Percentiles rank a stretch among this genome's conserved stretches.
Evolutionary conservation across 176 grass and related monocot genomes (phyloP).

Genomic region (Pontederia paniculata): DNA sequence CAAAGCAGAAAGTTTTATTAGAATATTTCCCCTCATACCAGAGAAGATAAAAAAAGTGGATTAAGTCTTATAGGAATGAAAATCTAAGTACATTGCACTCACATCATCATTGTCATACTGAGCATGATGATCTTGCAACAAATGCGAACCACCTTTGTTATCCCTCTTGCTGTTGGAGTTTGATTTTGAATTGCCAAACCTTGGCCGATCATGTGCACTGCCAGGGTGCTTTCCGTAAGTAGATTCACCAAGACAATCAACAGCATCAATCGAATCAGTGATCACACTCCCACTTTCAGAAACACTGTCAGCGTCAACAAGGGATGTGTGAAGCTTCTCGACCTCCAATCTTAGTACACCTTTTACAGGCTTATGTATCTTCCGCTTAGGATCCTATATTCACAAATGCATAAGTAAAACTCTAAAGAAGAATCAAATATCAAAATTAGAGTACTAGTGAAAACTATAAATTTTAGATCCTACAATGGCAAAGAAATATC

Average conservation of each 20-base stretch:
- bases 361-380: slow-evolving; percentile 98
- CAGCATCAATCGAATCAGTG: slow-evolving; percentile 62
- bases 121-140: slow-evolving; percentile 35
- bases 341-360: slow-evolving; percentile 80
- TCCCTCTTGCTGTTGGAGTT: slow-evolving; percentile 28
- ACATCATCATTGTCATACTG: slow-evolving; percentile 47
- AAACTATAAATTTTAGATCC: too few species aligned
- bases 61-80: slow-evolving; percentile 7
- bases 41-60: slow-evolving; percentile 1
- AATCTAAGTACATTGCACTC: slow-evolving; percentile 31
- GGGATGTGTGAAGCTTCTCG: slow-evolving; percentile 66
- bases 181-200: slow-evolving; percentile 38
- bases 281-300: slow-evolving; percentile 86
- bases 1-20: too few species aligned
- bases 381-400: slow-evolving; percentile 87
- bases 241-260: slow-evolving; percentile 25
- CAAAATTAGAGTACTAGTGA: too few species aligned
- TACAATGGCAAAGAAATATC: too few species aligned
- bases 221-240: slow-evolving; percentile 36
- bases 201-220: slow-evolving; percentile 51
- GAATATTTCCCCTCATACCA: background rate
- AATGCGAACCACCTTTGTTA: slow-evolving; percentile 34
- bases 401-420: background rate
- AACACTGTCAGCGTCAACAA: slow-evolving; percentile 49
- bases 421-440: too few species aligned